Percentiles rank a stretch among this genome's conserved stretches.
These are phyloP conservation scores for Platanus orientalis DNA, from an alignment of 164 flowering plant species.

Conservation along the genomic window DNA sequence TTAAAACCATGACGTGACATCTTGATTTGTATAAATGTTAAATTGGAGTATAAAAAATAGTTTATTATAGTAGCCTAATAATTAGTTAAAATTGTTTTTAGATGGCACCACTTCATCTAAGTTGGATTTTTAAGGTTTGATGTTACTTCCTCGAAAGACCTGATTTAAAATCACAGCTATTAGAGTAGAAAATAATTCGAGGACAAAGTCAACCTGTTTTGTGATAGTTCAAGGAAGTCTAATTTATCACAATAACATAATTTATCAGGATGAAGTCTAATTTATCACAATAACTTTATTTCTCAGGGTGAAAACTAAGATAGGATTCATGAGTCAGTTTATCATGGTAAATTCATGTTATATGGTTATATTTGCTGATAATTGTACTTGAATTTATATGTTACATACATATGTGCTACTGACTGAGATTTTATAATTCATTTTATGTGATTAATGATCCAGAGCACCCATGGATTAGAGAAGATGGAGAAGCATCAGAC, in stretches of 20 bases:
- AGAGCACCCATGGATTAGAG: slow-evolving; percentile 95
- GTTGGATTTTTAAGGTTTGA: not conserved
- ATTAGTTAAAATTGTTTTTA: too few relatives aligned
- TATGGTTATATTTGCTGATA: not conserved
- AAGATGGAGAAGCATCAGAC: slow-evolving; percentile 89
- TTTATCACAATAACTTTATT: not conserved
- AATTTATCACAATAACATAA: not conserved
- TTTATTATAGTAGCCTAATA: too few relatives aligned
- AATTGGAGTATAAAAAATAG: too few relatives aligned
- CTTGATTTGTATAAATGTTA: not conserved
- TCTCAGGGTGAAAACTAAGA: not conserved
- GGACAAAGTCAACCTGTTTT: not conserved
- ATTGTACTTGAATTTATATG: not conserved
- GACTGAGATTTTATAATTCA: not conserved
- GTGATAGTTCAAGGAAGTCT: not conserved
- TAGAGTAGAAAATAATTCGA: not conserved
- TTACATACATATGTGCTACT: not conserved
- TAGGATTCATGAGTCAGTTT: not conserved
- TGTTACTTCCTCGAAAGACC: too few relatives aligned
- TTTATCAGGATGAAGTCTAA: not conserved
- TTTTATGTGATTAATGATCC: slow-evolving; percentile 11
- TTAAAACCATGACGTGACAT: not conserved
- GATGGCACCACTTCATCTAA: not conserved
- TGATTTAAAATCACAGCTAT: too few relatives aligned
- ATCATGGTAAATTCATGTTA: not conserved